Percentiles rank a stretch among this genome's conserved stretches.
phyloP scores from a whole-genome alignment of 2,329 filamentous ascomycete genomes.

The Didymosphaeria variabile region DNA sequence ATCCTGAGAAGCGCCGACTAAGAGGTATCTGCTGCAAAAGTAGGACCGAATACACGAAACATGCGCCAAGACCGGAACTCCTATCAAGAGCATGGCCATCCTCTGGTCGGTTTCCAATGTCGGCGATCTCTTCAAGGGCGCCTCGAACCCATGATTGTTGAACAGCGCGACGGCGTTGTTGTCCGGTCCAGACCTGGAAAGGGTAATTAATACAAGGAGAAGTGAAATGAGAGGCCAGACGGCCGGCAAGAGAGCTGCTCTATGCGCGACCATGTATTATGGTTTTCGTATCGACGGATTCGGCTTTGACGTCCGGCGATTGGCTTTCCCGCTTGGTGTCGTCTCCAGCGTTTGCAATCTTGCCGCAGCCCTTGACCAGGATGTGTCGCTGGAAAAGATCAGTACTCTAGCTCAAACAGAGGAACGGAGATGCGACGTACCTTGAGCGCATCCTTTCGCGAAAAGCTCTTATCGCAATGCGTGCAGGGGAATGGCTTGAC shows the following conservation, averaged over 20 bases:
- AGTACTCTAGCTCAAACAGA: slow-evolving; percentile 31
- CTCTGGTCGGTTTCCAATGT: slow-evolving; percentile 31
- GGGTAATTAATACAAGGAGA: slow-evolving; percentile 47
- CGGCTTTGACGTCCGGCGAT: slow-evolving; percentile 41
- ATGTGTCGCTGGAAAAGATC: slow-evolving; percentile 66
- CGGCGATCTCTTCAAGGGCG: slow-evolving; percentile 30
- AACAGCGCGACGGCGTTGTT: slow-evolving; percentile 31
- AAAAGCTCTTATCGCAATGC: slow-evolving; percentile 96
- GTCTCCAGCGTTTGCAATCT: slow-evolving; percentile 48
- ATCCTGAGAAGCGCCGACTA: slow-evolving; percentile 30
- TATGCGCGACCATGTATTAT: slow-evolving; percentile 36
- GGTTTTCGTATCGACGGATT: slow-evolving; percentile 40
- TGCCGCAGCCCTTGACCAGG: slow-evolving; percentile 73
- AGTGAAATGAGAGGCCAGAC: slow-evolving; percentile 34
- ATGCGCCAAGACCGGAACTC: slow-evolving; percentile 27
- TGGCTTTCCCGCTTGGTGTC: slow-evolving; percentile 47
- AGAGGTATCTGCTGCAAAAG: slow-evolving; percentile 46
- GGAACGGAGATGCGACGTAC: slow-evolving; percentile 62
- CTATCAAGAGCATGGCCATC: slow-evolving; percentile 28
- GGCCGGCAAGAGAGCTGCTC: slow-evolving; percentile 17
- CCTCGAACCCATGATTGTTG: slow-evolving; percentile 37
- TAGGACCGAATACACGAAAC: slow-evolving; percentile 20
- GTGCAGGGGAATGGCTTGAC: slow-evolving; percentile 95
- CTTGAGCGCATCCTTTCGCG: slow-evolving; percentile 95
- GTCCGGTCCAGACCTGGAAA: slow-evolving; percentile 25